Percentiles rank a stretch among this genome's conserved stretches.
phyloP scores from a whole-genome alignment of 768 basidiomycete species.

The Boletus pseudo-olivaceus region DNA sequence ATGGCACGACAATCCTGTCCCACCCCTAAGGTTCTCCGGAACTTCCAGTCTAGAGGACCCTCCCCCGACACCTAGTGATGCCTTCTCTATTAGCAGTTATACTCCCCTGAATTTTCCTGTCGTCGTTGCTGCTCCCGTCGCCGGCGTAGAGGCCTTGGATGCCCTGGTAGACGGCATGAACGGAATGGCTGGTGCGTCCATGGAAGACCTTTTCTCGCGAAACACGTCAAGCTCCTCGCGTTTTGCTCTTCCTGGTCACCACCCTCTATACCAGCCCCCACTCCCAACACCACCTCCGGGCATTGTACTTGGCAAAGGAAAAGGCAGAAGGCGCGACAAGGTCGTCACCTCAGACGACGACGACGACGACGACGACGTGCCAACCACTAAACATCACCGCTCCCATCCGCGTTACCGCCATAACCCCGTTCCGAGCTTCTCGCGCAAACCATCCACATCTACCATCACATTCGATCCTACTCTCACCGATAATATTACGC shows the following conservation, averaged over 20 bases:
- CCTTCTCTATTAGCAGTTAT: constrained; percentile 18
- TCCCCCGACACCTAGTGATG: constrained; percentile 65
- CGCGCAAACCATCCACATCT: constrained; percentile 27
- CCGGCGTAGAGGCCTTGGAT: constrained; percentile 85
- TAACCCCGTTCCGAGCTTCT: constrained; percentile 16
- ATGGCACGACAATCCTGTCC: constrained; percentile 46
- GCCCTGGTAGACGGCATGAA: constrained; percentile 91
- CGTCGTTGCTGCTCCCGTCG: constrained; percentile 69
- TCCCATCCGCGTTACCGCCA: constrained; percentile 20
- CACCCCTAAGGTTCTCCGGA: constrained; percentile 60
- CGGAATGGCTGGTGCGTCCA: constrained; percentile 69
- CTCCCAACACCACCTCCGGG: constrained; percentile 83
- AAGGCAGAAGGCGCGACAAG: constrained; percentile 25
- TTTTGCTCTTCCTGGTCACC: constrained; percentile 57
- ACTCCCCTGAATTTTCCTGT: constrained; percentile 52
- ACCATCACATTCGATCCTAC: constrained; percentile 29
- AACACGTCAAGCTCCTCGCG: constrained; percentile 47
- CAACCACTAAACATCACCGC: constrained; percentile 16
- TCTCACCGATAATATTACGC: constrained; percentile 15
- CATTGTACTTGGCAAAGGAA: constrained; percentile 57
- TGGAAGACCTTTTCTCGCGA: constrained; percentile 50
- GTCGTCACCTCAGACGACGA: constrained; percentile 51
- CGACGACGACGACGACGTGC: constrained; percentile 40
- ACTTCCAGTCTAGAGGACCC: constrained; percentile 73
- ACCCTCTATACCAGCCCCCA: constrained; percentile 80